These are phyloP conservation scores for Podila epicladia DNA, from an alignment of 192 early-diverging fungal species.

Conservation along the genomic window DNA sequence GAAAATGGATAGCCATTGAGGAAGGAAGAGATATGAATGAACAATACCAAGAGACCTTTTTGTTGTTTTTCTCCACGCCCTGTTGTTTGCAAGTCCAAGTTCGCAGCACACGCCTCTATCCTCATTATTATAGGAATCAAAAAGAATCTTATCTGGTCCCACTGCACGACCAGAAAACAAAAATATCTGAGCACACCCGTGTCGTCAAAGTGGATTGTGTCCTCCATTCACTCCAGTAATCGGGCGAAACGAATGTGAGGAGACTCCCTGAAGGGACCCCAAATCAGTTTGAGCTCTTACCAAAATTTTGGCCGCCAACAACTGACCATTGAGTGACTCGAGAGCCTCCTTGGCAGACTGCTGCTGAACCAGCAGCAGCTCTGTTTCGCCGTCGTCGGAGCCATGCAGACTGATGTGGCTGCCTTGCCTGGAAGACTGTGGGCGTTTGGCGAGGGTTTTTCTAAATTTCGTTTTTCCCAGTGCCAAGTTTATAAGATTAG, in stretches of 20 bases:
- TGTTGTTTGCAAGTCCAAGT: too few relatives aligned
- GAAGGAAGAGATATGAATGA: too few relatives aligned
- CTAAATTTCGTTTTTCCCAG: neutral
- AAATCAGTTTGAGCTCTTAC: slow-evolving; percentile 11
- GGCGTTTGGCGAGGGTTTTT: slow-evolving; percentile 19
- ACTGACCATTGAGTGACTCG: slow-evolving; percentile 32
- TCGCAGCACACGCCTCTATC: too few relatives aligned
- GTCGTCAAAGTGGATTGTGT: too few relatives aligned
- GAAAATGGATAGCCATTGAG: too few relatives aligned
- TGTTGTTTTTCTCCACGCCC: too few relatives aligned
- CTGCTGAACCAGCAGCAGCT: slow-evolving; percentile 10
- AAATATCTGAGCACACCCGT: too few relatives aligned
- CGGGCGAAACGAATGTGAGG: neutral
- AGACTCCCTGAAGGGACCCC: too few relatives aligned
- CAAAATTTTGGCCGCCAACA: slow-evolving; percentile 50
- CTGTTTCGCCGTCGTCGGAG: slow-evolving; percentile 14
- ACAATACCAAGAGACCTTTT: too few relatives aligned
- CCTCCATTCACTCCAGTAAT: neutral
- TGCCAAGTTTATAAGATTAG: neutral
- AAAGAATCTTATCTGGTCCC: too few relatives aligned
- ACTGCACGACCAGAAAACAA: too few relatives aligned
- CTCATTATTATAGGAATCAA: too few relatives aligned
- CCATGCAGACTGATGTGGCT: slow-evolving; percentile 31
- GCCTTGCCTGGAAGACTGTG: slow-evolving; percentile 33
- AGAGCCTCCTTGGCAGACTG: slow-evolving; percentile 23